phyloP scores from a whole-genome alignment of 306 rosid genomes.

The Datisca glomerata region DNA sequence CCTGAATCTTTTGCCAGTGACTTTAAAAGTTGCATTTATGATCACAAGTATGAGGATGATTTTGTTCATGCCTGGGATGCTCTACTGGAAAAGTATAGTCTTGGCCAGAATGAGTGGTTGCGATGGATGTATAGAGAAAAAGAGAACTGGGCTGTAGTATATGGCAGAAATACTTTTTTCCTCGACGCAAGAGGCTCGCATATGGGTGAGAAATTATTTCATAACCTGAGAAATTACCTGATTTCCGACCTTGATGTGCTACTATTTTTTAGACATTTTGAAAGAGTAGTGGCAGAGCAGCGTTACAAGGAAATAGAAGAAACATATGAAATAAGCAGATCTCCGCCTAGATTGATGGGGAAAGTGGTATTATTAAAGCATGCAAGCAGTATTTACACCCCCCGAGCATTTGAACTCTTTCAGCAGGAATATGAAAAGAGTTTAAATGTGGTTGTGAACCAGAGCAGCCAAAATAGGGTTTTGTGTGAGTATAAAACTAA shows the following conservation, averaged over 20 bases:
- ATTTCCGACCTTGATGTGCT: neutral
- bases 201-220: neutral
- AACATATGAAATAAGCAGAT: neutral
- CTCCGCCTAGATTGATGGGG: constrained; percentile 31
- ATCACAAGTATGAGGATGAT: neutral
- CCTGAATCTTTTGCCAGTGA: neutral
- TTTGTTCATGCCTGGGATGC: neutral
- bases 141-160: neutral
- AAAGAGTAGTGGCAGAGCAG: neutral
- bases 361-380: constrained; percentile 31
- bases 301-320: neutral
- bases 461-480: constrained; percentile 16
- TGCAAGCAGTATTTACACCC: constrained; percentile 27
- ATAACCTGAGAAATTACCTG: neutral
- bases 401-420: constrained; percentile 35
- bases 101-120: constrained; percentile 1
- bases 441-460: constrained; percentile 38
- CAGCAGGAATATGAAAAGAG: constrained; percentile 33
- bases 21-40: neutral
- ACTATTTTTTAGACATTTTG: neutral
- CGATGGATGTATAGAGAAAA: neutral
- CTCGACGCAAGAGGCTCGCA: neutral
- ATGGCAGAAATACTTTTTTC: neutral
- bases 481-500: constrained; percentile 28
- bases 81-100: neutral